Evolutionary conservation across 2,329 filamentous ascomycete species (phyloP).

Genomic region (Penicillium sp.): DNA sequence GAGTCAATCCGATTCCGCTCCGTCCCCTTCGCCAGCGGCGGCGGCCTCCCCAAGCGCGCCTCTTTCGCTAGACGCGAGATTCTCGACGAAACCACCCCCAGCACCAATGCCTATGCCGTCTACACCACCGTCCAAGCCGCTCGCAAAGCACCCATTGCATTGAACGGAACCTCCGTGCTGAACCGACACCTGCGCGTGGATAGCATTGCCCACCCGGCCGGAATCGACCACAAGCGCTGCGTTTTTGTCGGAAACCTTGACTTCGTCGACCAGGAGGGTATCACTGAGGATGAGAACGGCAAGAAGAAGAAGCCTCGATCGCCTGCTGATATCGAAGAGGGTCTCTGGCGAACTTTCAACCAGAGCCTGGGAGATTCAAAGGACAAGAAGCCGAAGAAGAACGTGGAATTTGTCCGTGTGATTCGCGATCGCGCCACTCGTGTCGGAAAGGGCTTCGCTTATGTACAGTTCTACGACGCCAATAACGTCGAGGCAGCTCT

Average conservation of each 20-base stretch:
- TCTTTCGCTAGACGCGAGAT: conserved; percentile 88
- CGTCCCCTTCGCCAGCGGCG: conserved; percentile 74
- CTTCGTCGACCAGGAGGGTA: conserved; percentile 90
- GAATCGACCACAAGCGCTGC: conserved; percentile 83
- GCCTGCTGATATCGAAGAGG: conserved; percentile 88
- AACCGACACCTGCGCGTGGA: conserved; percentile 90
- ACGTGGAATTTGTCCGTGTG: conserved; percentile 90
- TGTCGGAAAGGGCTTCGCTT: conserved; percentile 95
- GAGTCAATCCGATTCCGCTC: conserved; percentile 95
- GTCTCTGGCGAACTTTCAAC: conserved; percentile 56
- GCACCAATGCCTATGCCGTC: conserved; percentile 91
- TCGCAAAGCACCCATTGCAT: conserved; percentile 71
- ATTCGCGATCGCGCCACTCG: conserved; percentile 87
- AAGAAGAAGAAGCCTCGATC: conserved; percentile 74
- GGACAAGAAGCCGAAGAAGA: conserved; percentile 60
- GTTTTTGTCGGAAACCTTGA: conserved; percentile 96
- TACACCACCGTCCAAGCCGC: conserved; percentile 78
- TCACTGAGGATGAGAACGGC: conserved; percentile 63
- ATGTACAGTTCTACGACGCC: conserved; percentile 91
- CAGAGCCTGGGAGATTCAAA: conserved; percentile 36
- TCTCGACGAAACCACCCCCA: conserved; percentile 88
- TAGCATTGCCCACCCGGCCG: conserved; percentile 82
- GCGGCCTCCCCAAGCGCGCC: conserved; percentile 85
- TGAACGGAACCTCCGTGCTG: conserved; percentile 85
- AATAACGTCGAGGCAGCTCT: conserved; percentile 92